phyloP scores from a whole-genome alignment of 441 rosid species.

The Syzygium malaccense region DNA sequence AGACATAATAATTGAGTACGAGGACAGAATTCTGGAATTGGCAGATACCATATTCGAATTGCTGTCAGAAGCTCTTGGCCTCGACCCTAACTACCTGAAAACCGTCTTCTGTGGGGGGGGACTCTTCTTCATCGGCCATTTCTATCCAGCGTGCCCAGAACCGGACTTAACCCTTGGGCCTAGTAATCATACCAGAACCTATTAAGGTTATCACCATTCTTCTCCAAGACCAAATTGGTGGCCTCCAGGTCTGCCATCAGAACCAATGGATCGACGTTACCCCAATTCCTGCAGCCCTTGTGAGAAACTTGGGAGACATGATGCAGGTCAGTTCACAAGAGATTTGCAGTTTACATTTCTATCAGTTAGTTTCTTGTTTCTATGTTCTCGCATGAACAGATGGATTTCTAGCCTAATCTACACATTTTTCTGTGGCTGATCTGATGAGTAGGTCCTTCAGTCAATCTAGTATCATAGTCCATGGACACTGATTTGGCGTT shows the following conservation, averaged over 20 bases:
- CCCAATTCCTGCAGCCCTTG: neutral
- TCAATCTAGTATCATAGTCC: neutral
- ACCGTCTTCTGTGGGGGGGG: neutral
- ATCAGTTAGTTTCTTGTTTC: neutral
- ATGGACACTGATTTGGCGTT: neutral
- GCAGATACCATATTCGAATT: neutral
- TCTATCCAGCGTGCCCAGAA: slow-evolving; percentile 1
- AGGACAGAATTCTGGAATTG: neutral
- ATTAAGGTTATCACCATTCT: neutral
- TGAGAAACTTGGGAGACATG: slow-evolving; percentile 4
- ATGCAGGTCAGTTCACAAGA: neutral
- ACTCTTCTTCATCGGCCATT: neutral
- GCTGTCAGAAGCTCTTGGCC: slow-evolving; percentile 2
- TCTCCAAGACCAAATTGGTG: slow-evolving; percentile 4
- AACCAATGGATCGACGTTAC: neutral
- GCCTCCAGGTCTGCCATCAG: neutral
- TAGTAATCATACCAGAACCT: neutral
- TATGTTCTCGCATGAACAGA: neutral
- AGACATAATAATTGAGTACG: neutral
- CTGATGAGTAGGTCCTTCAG: neutral
- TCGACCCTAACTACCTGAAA: neutral
- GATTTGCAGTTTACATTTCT: neutral
- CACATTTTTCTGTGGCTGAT: neutral
- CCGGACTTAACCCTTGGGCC: slow-evolving; percentile 1
- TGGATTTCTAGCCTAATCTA: neutral